Percentiles rank a stretch among this genome's conserved stretches.
These are phyloP conservation scores for Fusarium sp. DNA, from an alignment of 2,329 filamentous ascomycete species.

Conservation along the genomic window DNA sequence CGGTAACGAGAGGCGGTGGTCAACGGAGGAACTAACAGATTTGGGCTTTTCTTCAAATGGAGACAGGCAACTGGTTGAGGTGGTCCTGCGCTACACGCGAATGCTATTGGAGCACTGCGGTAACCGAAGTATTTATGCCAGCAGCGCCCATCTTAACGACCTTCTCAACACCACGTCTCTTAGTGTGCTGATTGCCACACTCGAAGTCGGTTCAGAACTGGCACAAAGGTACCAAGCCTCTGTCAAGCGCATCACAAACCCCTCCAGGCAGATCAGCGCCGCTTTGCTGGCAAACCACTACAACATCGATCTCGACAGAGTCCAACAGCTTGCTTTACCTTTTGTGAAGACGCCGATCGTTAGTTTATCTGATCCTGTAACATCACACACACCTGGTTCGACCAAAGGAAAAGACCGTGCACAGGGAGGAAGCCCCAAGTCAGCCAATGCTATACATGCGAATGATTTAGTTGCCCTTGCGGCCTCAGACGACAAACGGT, in stretches of 20 bases:
- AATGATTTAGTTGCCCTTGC: constrained; percentile 85
- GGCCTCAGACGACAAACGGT: constrained; percentile 68
- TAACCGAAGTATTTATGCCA: constrained; percentile 95
- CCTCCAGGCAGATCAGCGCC: constrained; percentile 74
- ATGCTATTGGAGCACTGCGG: constrained; percentile 94
- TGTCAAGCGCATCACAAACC: constrained; percentile 78
- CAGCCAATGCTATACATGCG: constrained; percentile 74
- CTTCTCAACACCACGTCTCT: constrained; percentile 89
- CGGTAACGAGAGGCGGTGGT: constrained; percentile 61
- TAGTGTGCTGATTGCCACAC: constrained; percentile 79
- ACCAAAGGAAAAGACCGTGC: constrained; percentile 82
- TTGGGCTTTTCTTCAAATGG: constrained; percentile 79
- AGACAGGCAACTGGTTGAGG: constrained; percentile 82
- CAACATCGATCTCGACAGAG: constrained; percentile 80
- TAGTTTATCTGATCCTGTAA: constrained; percentile 63
- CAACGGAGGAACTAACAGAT: constrained; percentile 60
- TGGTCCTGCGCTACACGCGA: constrained; percentile 85
- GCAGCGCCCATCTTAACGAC: constrained; percentile 89
- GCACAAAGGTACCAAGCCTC: constrained; percentile 94
- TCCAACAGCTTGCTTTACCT: constrained; percentile 84
- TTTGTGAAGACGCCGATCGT: constrained; percentile 78
- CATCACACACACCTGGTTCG: constrained; percentile 66
- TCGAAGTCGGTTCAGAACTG: constrained; percentile 85
- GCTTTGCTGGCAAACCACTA: constrained; percentile 87
- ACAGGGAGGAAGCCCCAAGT: constrained; percentile 54